Evolutionary conservation across 2,329 filamentous ascomycete species (phyloP).

Genomic region (Apiospora malaysiana): DNA sequence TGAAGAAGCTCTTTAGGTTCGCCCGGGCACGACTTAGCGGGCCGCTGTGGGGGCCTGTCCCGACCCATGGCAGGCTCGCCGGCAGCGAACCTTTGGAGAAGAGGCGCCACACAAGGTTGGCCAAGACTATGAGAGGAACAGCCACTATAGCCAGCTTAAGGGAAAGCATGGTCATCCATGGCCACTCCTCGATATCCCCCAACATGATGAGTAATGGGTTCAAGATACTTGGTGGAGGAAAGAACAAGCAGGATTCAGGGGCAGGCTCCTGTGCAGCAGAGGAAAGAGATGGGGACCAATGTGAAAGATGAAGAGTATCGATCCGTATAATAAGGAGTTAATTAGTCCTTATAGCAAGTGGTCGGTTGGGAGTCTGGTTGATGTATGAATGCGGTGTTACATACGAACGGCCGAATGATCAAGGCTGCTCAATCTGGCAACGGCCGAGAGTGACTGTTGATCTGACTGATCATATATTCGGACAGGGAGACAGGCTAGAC

Average conservation of each 20-base stretch:
- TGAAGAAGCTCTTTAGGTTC: constrained; percentile 36
- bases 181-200: not conserved
- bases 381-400: not conserved
- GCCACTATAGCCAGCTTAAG: not conserved
- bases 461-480: not conserved
- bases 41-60: constrained; percentile 26
- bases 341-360: not conserved
- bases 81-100: constrained; percentile 35
- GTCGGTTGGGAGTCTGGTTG: not conserved
- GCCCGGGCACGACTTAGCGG: constrained; percentile 32
- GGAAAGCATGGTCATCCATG: not conserved
- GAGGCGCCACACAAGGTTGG: constrained; percentile 34
- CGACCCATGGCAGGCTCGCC: constrained; percentile 35
- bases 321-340: not conserved
- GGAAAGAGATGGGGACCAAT: not conserved
- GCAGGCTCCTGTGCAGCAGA: too few relatives aligned
- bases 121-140: constrained; percentile 25
- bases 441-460: not conserved
- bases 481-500: not conserved
- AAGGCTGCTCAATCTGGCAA: not conserved
- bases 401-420: not conserved
- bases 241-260: too few relatives aligned
- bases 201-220: not conserved
- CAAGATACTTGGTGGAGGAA: not conserved
- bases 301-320: not conserved